These are phyloP conservation scores for Conoideocrella luteorostrata DNA, from an alignment of 2,329 filamentous ascomycete species.

Conservation along the genomic window DNA sequence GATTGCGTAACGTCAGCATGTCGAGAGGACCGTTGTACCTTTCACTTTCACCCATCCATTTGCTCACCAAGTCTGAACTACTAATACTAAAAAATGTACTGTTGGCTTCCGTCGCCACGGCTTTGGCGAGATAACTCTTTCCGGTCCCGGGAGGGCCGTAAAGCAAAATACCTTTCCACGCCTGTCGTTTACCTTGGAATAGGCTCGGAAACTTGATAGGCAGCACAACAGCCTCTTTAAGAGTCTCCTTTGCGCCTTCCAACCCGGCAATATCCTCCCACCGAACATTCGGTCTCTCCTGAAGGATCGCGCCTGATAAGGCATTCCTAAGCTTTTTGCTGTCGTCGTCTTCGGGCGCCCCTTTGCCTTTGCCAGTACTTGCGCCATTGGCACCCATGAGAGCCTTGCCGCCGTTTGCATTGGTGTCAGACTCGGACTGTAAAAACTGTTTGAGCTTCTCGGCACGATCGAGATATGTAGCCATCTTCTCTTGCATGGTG, in stretches of 20 bases:
- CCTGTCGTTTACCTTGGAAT: conserved; percentile 91
- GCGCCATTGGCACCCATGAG: conserved; percentile 64
- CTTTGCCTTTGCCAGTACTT: conserved; percentile 52
- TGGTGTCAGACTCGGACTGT: conserved; percentile 67
- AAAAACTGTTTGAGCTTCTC: conserved; percentile 96
- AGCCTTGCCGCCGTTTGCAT: conserved; percentile 55
- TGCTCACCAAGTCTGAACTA: conserved; percentile 93
- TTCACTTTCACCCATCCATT: conserved; percentile 99
- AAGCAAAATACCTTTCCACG: conserved; percentile 95
- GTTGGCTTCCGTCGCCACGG: conserved; percentile 95
- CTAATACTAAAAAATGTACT: conserved; percentile 99
- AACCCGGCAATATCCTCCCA: conserved; percentile 98
- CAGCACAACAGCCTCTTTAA: conserved; percentile 95
- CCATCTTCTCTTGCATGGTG: conserved; percentile 92
- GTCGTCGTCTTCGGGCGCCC: conserved; percentile 77
- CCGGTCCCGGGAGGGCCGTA: conserved; percentile 96
- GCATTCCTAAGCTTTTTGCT: conserved; percentile 92
- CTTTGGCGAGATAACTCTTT: conserved; percentile 96
- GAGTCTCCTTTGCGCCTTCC: conserved; percentile 87
- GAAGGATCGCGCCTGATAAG: conserved; percentile 83
- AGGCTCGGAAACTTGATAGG: conserved; percentile 98
- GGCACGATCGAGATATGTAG: conserved; percentile 96
- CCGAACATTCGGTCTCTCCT: conserved; percentile 91
- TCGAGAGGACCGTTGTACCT: conserved; percentile 45
- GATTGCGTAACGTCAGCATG: not conserved